These are phyloP conservation scores for Colletotrichum plurivorum DNA, from an alignment of 2,329 filamentous ascomycete genomes.

Conservation along the genomic window DNA sequence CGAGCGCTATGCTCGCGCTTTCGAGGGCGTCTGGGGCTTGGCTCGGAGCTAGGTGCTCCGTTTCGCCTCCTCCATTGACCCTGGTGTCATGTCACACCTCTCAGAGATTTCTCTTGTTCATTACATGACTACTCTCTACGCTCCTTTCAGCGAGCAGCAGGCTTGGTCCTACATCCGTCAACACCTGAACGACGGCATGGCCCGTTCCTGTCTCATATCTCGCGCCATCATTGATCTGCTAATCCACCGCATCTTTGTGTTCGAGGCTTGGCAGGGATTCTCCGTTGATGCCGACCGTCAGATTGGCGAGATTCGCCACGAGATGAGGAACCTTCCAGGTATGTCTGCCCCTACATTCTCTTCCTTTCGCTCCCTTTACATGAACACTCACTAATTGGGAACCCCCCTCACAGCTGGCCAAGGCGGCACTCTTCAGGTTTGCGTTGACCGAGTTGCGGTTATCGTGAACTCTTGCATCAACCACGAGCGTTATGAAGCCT, in stretches of 20 bases:
- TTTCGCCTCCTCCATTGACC: slow-evolving; percentile 34
- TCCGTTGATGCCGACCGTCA: slow-evolving; percentile 52
- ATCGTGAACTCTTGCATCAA: slow-evolving; percentile 56
- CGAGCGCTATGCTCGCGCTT: slow-evolving; percentile 36
- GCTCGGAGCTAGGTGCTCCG: slow-evolving; percentile 40
- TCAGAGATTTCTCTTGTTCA: slow-evolving; percentile 30
- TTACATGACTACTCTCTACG: slow-evolving; percentile 39
- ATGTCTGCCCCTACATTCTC: slow-evolving; percentile 26
- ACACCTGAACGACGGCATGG: slow-evolving; percentile 55
- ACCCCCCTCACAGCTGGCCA: slow-evolving; percentile 28
- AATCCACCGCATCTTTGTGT: slow-evolving; percentile 57
- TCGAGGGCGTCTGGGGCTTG: slow-evolving; percentile 39
- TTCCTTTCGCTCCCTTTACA: background rate
- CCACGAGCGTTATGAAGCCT: slow-evolving; percentile 45
- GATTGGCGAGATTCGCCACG: slow-evolving; percentile 52
- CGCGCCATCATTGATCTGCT: slow-evolving; percentile 59
- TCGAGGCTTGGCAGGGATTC: slow-evolving; percentile 56
- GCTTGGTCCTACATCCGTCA: slow-evolving; percentile 57
- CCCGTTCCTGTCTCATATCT: slow-evolving; percentile 59
- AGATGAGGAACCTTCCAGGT: slow-evolving; percentile 54
- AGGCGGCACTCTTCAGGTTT: slow-evolving; percentile 49
- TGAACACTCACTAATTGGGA: background rate
- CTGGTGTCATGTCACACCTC: slow-evolving; percentile 18
- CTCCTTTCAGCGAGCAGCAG: slow-evolving; percentile 51
- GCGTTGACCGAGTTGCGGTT: slow-evolving; percentile 54